These are phyloP conservation scores for Talaromyces stipitatus DNA, from an alignment of 495 filamentous ascomycete species.

Conservation along the genomic window DNA sequence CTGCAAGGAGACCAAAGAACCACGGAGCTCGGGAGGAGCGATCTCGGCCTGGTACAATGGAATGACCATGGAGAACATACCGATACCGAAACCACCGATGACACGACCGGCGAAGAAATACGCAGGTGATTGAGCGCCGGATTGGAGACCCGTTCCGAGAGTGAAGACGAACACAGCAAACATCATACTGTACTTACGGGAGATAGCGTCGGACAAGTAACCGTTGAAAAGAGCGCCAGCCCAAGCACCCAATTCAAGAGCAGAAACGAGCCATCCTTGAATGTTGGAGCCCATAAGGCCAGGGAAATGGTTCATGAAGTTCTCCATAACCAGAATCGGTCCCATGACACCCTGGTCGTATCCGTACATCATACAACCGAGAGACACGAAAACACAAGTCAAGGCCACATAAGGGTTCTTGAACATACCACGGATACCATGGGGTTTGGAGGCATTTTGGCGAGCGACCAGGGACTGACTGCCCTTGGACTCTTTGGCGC, in stretches of 20 bases:
- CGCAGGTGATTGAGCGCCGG: conserved; percentile 26
- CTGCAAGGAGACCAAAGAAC: conserved; percentile 64
- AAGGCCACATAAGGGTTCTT: conserved; percentile 29
- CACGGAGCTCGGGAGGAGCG: conserved; percentile 66
- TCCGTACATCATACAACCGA: conserved; percentile 55
- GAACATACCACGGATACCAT: conserved; percentile 28
- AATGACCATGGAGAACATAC: conserved; percentile 48
- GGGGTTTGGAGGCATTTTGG: conserved; percentile 25
- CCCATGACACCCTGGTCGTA: conserved; percentile 81
- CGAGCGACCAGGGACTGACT: conserved; percentile 29
- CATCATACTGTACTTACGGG: conserved; percentile 70
- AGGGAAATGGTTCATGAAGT: conserved; percentile 33
- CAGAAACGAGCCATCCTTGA: conserved; percentile 70
- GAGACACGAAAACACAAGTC: conserved; percentile 56
- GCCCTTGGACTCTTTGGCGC: conserved; percentile 4
- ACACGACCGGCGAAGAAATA: conserved; percentile 41
- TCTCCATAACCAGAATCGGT: conserved; percentile 33
- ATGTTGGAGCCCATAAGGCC: conserved; percentile 50
- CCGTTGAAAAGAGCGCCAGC: conserved; percentile 67
- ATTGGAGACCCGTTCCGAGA: conserved; percentile 46
- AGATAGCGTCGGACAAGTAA: conserved; percentile 65
- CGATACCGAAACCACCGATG: conserved; percentile 51
- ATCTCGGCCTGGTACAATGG: conserved; percentile 71
- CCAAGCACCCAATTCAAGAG: conserved; percentile 79
- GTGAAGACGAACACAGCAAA: conserved; percentile 65